Conservation (phyloP, 2,329 filamentous ascomycete genomes). For the Cladosporium sp. region DNA sequence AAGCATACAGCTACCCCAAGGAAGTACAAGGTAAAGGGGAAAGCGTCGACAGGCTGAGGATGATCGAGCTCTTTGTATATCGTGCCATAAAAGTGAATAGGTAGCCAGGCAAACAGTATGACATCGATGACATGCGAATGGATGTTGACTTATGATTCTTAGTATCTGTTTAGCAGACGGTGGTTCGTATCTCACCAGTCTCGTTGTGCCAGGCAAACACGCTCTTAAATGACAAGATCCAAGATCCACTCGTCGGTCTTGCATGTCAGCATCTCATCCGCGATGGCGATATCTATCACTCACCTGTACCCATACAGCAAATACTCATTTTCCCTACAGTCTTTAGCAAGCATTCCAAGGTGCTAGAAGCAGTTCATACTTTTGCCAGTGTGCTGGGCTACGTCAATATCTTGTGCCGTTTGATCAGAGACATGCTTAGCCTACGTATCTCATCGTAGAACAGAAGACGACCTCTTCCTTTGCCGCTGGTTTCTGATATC, state of each 20-base stretch:
- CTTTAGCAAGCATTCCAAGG: not conserved
- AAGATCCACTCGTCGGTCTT: not conserved
- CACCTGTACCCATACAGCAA: not conserved
- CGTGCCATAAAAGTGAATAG: conserved; percentile 22
- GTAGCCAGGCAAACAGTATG: conserved; percentile 20
- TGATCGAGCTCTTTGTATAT: conserved; percentile 8
- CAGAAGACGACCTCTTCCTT: not conserved
- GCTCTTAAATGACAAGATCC: conserved; percentile 16
- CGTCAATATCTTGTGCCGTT: not conserved
- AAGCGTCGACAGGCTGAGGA: conserved; percentile 16
- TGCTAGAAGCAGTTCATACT: not conserved
- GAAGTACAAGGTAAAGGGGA: conserved; percentile 24
- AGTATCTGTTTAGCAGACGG: not conserved
- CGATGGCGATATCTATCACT: not conserved
- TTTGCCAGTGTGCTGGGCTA: not conserved
- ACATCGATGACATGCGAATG: conserved; percentile 23
- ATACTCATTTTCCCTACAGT: not conserved
- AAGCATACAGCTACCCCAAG: conserved; percentile 24
- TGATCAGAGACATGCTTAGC: not conserved
- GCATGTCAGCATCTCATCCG: not conserved
- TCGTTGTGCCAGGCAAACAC: conserved; percentile 21
- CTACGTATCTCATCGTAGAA: not conserved
- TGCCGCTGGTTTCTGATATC: not conserved
- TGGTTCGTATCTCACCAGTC: conserved; percentile 3
- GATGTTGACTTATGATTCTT: conserved; percentile 23